These are phyloP conservation scores for Gymnopus androsaceus DNA, from an alignment of 1,284 basidiomycete species.

Conservation along the genomic window DNA sequence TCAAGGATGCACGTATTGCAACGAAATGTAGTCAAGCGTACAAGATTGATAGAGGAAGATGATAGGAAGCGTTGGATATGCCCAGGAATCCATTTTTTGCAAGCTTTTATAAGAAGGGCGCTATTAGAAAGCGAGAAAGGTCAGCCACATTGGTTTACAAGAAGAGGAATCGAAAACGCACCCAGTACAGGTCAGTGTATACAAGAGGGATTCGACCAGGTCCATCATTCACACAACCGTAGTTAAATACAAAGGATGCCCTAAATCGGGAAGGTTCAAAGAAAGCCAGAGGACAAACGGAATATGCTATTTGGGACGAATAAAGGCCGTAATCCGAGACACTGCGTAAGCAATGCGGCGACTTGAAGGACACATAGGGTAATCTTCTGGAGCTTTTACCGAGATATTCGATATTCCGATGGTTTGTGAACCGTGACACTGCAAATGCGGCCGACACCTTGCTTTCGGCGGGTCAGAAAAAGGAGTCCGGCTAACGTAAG, in stretches of 20 bases:
- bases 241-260: constrained; percentile 19
- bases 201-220: constrained; percentile 11
- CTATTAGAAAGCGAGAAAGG: constrained; percentile 1
- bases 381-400: constrained; percentile 10
- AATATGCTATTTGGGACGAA: constrained; percentile 11
- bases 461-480: constrained; percentile 2
- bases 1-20: constrained; percentile 1
- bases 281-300: constrained; percentile 10
- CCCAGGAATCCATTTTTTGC: neutral
- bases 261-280: constrained; percentile 23
- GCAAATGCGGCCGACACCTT: constrained; percentile 5
- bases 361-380: constrained; percentile 9
- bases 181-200: too few species aligned
- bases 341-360: constrained; percentile 14
- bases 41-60: constrained; percentile 9
- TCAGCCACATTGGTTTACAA: constrained; percentile 1
- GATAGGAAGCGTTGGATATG: neutral
- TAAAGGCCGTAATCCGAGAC: constrained; percentile 7
- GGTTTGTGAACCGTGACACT: constrained; percentile 1
- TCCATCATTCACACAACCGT: constrained; percentile 15
- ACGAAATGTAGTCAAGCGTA: constrained; percentile 3
- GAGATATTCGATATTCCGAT: constrained; percentile 1
- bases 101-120: neutral
- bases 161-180: neutral
- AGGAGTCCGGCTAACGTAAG: constrained; percentile 9